Evolutionary conservation across 2,329 filamentous ascomycete genomes (phyloP).

Genomic region (Clonostachys byssicola): DNA sequence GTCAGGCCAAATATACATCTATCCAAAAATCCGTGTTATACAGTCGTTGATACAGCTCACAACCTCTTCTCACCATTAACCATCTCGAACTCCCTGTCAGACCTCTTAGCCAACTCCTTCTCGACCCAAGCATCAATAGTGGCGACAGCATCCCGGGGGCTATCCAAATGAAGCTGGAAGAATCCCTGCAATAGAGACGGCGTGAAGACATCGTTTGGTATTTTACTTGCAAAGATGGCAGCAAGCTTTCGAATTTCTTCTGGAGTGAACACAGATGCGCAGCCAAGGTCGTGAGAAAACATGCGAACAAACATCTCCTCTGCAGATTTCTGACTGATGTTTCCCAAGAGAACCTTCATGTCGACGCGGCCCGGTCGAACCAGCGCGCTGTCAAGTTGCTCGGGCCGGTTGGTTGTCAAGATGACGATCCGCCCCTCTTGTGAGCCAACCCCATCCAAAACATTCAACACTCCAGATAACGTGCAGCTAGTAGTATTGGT

Average conservation of each 20-base stretch:
- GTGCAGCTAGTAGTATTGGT: slow-evolving; percentile 28
- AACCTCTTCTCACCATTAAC: slow-evolving; percentile 1
- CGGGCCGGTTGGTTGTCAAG: slow-evolving; percentile 68
- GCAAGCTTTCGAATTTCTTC: slow-evolving; percentile 39
- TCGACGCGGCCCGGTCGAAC: slow-evolving; percentile 66
- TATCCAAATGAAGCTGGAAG: slow-evolving; percentile 36
- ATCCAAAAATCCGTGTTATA: too few relatives aligned
- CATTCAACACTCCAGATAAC: slow-evolving; percentile 64
- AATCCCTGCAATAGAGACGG: slow-evolving; percentile 46
- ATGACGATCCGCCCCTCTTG: slow-evolving; percentile 68
- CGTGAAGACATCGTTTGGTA: slow-evolving; percentile 41
- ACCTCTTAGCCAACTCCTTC: slow-evolving; percentile 19
- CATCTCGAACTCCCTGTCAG: slow-evolving; percentile 23
- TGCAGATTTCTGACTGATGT: slow-evolving; percentile 36
- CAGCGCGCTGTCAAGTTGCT: slow-evolving; percentile 60
- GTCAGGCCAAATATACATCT: too few relatives aligned
- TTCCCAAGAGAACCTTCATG: slow-evolving; percentile 53
- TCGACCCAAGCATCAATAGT: slow-evolving; percentile 28
- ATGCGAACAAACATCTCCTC: slow-evolving; percentile 42
- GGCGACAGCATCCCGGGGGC: slow-evolving; percentile 25
- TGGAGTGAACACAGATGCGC: slow-evolving; percentile 11
- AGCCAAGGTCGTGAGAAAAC: slow-evolving; percentile 28
- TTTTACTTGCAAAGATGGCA: slow-evolving; percentile 45
- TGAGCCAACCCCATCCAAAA: slow-evolving; percentile 66
- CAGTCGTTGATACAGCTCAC: too few relatives aligned